Base-by-base conservation (phyloP, 163 green algal species). In the Scenedesmus sp. region DNA sequence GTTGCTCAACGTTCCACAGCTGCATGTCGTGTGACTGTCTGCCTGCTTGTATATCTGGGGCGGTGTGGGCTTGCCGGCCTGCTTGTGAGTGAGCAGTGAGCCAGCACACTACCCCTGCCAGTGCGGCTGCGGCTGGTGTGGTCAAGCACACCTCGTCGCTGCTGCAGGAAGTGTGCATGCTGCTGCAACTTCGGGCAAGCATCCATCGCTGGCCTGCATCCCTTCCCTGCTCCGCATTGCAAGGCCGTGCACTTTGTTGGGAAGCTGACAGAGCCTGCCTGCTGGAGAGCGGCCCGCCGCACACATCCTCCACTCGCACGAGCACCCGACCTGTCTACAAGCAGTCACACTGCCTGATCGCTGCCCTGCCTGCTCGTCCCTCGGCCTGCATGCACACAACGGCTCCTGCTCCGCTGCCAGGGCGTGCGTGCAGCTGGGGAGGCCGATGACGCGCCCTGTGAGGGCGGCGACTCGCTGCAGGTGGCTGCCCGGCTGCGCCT, bases 361-460 rank as follows among this genome's bases (percentile, higher is more conserved):
- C 53, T 37, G 24, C 5, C 33, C 33, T 81, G 70, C 33, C n/a
- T 22, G 70, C 33, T 33, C 15, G 37, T 51, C 18, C 35, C 35
- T 30, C 16, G 3, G 30, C 73, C 6, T 82, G 37, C 73, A 10
- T 46, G 2, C 0, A n/a, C 37, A 5, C 78, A 7, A 35, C 37
- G 3, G n/a, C n/a, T 33, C 1, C 13, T 46, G 7, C 13, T 12
- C 20, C 59, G 10, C 59, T 22, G 24, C 13, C 85, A 90, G 85
- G 85, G 85, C 61, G 85, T 90, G 44, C 85, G 85, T 73, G 43
- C 44, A 4, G 42, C 85, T 76, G 85, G 72, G 33, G 89, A 92
- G 73, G 81, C 78, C 72, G 87, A 91, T 51, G 87, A 91, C 24
- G 78, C 78, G 1, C 42, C 87, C 9, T 22, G 82, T n/a, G 80